Evolutionary conservation across 2,329 filamentous ascomycete species (phyloP).

Genomic region (Xylaria polymorpha): DNA sequence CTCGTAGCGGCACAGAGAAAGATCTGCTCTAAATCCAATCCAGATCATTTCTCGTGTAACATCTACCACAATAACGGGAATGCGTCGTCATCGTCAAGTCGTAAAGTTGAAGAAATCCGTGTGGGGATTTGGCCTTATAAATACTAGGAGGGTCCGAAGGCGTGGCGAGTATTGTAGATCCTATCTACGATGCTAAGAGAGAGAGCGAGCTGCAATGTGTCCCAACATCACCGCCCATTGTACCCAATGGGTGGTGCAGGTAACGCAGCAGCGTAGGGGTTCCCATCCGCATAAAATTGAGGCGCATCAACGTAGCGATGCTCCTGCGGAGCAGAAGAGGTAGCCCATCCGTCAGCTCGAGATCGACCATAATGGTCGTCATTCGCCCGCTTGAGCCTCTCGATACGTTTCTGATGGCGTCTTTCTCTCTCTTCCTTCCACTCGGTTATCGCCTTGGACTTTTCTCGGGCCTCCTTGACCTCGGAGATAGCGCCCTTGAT

Average conservation of each 20-base stretch:
- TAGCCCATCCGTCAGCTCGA: conserved; percentile 59
- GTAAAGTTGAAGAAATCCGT: conserved; percentile 40
- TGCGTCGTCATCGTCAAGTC: conserved; percentile 38
- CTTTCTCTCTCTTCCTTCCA: conserved; percentile 62
- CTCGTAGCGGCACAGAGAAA: conserved; percentile 38
- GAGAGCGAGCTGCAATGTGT: conserved; percentile 4
- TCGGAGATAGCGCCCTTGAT: conserved; percentile 68
- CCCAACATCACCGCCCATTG: conserved; percentile 51
- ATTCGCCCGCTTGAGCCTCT: conserved; percentile 51
- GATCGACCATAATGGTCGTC: conserved; percentile 51
- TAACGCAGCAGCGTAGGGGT: conserved; percentile 58
- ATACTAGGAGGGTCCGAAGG: conserved; percentile 7
- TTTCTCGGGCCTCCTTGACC: conserved; percentile 66
- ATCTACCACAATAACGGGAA: conserved; percentile 37
- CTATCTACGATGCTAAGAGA: conserved; percentile 27
- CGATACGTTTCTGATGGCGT: conserved; percentile 62
- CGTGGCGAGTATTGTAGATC: conserved; percentile 15
- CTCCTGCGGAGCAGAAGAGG: conserved; percentile 55
- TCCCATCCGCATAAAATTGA: conserved; percentile 60
- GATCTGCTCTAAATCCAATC: conserved; percentile 29
- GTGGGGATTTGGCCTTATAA: not conserved
- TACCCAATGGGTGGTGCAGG: conserved; percentile 56
- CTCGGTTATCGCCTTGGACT: conserved; percentile 60
- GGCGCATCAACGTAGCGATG: conserved; percentile 58
- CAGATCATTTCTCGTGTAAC: conserved; percentile 34